A percentile compares a stretch with the other conserved stretches of the same genome.
Conservation (phyloP, 75 land plant genomes). For the Isoetes taiwanensis region DNA sequence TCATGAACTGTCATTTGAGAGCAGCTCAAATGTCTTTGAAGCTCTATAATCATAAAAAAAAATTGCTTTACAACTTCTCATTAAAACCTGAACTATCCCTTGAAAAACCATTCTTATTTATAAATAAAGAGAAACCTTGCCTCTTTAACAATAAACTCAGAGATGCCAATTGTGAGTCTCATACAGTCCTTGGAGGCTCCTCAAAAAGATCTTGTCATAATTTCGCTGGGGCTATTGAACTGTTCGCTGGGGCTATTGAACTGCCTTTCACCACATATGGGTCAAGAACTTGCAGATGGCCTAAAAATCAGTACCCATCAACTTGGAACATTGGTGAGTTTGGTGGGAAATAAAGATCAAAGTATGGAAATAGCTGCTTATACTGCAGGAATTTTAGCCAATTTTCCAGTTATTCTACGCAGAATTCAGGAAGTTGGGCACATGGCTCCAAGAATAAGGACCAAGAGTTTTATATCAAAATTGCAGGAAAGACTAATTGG, state of each 20-base stretch:
- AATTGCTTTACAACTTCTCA: no score
- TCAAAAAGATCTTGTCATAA: conserved; percentile 32
- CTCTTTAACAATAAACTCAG: no score
- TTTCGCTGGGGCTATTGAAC: conserved; percentile 37
- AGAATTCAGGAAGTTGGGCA: conserved; percentile 30
- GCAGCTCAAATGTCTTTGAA: no score
- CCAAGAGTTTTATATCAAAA: conserved; percentile 35
- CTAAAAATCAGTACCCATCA: conserved; percentile 54
- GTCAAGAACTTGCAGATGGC: conserved; percentile 44
- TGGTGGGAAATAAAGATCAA: conserved; percentile 14
- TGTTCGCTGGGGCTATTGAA: no score
- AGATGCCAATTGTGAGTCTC: conserved; percentile 25
- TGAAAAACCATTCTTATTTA: no score
- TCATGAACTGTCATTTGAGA: no score
- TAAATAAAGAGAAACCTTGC: no score
- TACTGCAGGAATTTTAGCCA: conserved; percentile 38
- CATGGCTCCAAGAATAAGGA: conserved; percentile 22
- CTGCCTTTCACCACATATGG: conserved; percentile 32
- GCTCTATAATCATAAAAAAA: no score
- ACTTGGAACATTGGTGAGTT: conserved; percentile 38
- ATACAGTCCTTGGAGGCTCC: conserved; percentile 44
- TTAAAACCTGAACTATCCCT: no score
- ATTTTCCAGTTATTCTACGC: conserved; percentile 50
- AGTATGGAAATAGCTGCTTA: conserved; percentile 40
- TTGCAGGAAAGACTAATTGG: conserved; percentile 62